Evolutionary conservation across 257 asterid genomes (phyloP), one percentile per base, ranked within the genome.

Genomic region (Scutellaria minor): DNA sequence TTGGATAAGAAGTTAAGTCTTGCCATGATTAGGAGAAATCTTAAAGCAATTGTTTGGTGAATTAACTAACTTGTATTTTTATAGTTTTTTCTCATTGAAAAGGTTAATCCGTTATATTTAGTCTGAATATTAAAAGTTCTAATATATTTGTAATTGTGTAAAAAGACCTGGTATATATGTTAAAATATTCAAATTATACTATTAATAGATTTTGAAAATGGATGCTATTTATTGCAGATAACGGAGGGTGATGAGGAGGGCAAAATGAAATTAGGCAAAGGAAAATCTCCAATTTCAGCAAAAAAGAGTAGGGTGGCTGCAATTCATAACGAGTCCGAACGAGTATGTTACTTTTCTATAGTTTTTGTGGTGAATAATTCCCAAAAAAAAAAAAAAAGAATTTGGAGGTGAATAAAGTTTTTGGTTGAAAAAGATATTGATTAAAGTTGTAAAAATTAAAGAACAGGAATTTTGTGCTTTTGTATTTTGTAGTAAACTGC

Each of bases 261-360:
- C 4, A 79, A 84, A 70, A 83, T 48, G 54, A 88, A 81, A 54
- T 9, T 54, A 42, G 91, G 62, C 47, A 80, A 40, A 5, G 85
- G 85, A 50, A 86, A 85, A 71, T 80, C 86, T 7, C 78, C 95
- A 3, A 65, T 41, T 31, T 79, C 88, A 5, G 80, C 85, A 51
- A 90, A 87, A 78, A 92, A 88, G 81, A 84, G 85, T 69, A 85
- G 96, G 74, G 96, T 94, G 13, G 97, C 95, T 5, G 98, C 96
- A 4, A 66, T 84, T 61, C 96, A 90, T 70, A 88, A 92, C 74
- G 96, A 88, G 60, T 88, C 98, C 62, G 96, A 90, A 83, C 89
- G 96, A 40, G 98, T 92, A 87, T 50, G 64, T 20, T 45, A 44
- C 7, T 15, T 72, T 59, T 56, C 37, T 39, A 37, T 42, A 31